Evolutionary conservation across 495 filamentous ascomycete genomes (phyloP).

Genomic region (Emericellopsis terricola): DNA sequence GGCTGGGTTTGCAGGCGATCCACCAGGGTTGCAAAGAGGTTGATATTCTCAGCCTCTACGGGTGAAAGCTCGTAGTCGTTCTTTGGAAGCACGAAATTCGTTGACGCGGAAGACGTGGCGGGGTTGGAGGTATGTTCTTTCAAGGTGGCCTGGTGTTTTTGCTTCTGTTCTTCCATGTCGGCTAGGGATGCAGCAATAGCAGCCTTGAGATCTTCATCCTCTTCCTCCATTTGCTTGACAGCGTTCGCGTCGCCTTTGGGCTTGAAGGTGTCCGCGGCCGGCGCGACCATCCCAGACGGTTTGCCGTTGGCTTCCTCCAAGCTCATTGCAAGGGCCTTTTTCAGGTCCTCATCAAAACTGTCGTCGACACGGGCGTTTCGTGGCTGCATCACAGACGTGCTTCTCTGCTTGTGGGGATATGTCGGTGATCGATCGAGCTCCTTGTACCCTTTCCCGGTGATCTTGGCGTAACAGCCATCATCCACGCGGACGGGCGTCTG

Average conservation of each 20-base stretch:
- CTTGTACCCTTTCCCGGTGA: conserved; percentile 54
- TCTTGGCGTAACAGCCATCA: conserved; percentile 81
- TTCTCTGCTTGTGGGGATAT: conserved; percentile 17
- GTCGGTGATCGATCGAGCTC: conserved; percentile 12
- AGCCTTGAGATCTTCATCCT: conserved; percentile 86
- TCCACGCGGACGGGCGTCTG: conserved; percentile 86
- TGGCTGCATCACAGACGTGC: conserved; percentile 58
- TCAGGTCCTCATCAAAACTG: conserved; percentile 82
- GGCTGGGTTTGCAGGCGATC: conserved; percentile 91
- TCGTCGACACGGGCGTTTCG: conserved; percentile 71
- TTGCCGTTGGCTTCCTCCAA: conserved; percentile 79
- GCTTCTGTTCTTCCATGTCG: conserved; percentile 98
- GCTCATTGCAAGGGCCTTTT: conserved; percentile 87
- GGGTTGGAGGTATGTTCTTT: conserved; percentile 47
- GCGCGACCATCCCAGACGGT: conserved; percentile 25
- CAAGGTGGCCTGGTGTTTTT: conserved; percentile 61
- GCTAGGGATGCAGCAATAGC: conserved; percentile 92
- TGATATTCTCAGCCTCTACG: conserved; percentile 93
- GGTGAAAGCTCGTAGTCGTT: conserved; percentile 90
- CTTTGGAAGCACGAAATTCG: conserved; percentile 42
- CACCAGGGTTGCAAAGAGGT: conserved; percentile 85
- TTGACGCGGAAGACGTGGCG: conserved; percentile 17
- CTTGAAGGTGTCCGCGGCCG: conserved; percentile 19
- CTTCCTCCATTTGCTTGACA: conserved; percentile 43
- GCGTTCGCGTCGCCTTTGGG: conserved; percentile 12